Base-by-base conservation (phyloP, 164 flowering plant species). In the Dillenia suffruticosa region DNA sequence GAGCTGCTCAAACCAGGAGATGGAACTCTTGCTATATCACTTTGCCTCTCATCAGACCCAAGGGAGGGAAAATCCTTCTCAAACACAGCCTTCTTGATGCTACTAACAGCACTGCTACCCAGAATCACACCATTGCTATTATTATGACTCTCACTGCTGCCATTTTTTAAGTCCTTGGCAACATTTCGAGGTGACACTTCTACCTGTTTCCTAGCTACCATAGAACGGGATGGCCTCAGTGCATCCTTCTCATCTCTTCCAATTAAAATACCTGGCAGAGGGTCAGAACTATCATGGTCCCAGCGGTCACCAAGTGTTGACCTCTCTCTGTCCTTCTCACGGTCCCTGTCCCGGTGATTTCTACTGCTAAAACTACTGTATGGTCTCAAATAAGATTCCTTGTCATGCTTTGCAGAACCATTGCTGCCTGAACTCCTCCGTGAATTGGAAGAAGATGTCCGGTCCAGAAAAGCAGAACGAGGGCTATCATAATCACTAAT, bases 291-390 rank as follows among this genome's bases (percentile, higher is more conserved):
- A 13, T 74, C 68, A 44, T 26, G 69, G 26, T 59, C 56, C 73
- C 69, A 51, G 40, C 51, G 22, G 57, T 84, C 86, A 51, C 68
- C 79, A 43, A 49, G 58, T 52, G 59, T 57, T 13, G 66, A 68
- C 64, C 79, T 77, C 54, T 82, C 90, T 66, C 79, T 81, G 43
- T 76, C 71, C 49, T 61, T 81, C 3, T 82, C 89, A n/a, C 91
- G 74, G 54, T 81, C 90, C 74, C 71, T 87, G 19, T 86, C 92
- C 6, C 89, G 84, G 61, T 84, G 82, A 64, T 72, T 82, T 68
- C 94, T 77, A 72, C 51, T 62, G 54, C 75, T 63, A 62, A 86
- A 92, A 79, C 87, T 92, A 79, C 84, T 82, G 65, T 85, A 86
- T 2, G 92, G 75, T 47, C 70, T 59, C 10, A 70, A 64, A 14